Conservation (phyloP, 495 filamentous ascomycete genomes). For the Cryomyces minteri region DNA sequence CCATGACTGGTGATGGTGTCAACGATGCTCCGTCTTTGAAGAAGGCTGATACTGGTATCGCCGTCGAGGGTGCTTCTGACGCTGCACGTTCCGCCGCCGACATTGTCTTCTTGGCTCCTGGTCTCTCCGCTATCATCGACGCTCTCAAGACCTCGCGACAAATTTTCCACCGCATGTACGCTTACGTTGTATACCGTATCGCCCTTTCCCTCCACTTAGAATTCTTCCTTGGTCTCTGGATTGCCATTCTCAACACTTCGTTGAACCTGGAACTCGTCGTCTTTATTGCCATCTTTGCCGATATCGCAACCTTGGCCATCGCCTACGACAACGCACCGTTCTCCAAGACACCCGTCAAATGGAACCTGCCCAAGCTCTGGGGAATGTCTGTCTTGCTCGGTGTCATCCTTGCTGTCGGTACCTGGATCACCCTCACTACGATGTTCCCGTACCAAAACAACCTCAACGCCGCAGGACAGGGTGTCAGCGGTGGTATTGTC, state of each 20-base stretch:
- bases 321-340: constrained; percentile 88
- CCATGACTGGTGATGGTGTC: constrained; percentile 97
- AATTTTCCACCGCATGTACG: constrained; percentile 96
- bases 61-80: constrained; percentile 84
- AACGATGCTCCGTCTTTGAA: constrained; percentile 94
- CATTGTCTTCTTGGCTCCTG: constrained; percentile 78
- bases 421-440: constrained; percentile 43
- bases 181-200: constrained; percentile 92
- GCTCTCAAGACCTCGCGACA: constrained; percentile 86
- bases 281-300: constrained; percentile 88
- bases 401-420: constrained; percentile 58
- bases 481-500: constrained; percentile 53
- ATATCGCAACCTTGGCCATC: constrained; percentile 82
- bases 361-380: constrained; percentile 87
- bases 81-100: constrained; percentile 84
- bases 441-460: constrained; percentile 15
- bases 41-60: constrained; percentile 89
- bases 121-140: constrained; percentile 83
- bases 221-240: constrained; percentile 82
- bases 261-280: constrained; percentile 76
- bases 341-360: constrained; percentile 75
- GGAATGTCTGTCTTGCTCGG: constrained; percentile 75
- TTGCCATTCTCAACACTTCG: constrained; percentile 64
- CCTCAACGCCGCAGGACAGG: constrained; percentile 11
- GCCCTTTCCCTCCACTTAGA: constrained; percentile 79